phyloP scores from a whole-genome alignment of 805 yeast species.

The Kodamaea leandrae region DNA sequence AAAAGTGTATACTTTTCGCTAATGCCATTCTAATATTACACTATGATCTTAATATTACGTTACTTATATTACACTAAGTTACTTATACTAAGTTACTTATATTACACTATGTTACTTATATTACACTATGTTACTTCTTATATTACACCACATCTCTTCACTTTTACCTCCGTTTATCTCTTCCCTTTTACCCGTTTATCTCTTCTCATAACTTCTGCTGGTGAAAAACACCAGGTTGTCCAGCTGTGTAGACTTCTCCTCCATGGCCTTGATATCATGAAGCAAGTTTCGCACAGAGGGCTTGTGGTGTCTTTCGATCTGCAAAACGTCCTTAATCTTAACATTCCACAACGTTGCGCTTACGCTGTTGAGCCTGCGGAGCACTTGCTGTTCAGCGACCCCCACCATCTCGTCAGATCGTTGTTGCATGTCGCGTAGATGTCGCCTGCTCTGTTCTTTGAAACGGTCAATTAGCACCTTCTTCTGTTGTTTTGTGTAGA shows the following conservation, averaged over 20 bases:
- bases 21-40: too few species aligned
- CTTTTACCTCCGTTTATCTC: too few species aligned
- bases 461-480: constrained; percentile 31
- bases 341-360: constrained; percentile 50
- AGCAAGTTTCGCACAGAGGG: constrained; percentile 13
- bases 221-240: constrained; percentile 8
- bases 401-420: constrained; percentile 23
- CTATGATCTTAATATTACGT: too few species aligned
- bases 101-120: too few species aligned
- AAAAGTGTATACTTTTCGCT: too few species aligned
- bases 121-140: too few species aligned
- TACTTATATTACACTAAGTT: too few species aligned
- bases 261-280: constrained; percentile 11
- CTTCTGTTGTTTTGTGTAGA: constrained; percentile 37
- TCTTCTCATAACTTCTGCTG: constrained; percentile 1
- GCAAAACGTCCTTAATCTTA: constrained; percentile 42
- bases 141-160: too few species aligned
- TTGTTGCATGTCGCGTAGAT: constrained; percentile 23
- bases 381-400: constrained; percentile 35
- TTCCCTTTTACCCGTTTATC: too few species aligned
- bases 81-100: too few species aligned
- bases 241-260: constrained; percentile 5
- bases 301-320: constrained; percentile 42
- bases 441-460: constrained; percentile 20
- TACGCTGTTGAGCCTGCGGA: constrained; percentile 44